Base-by-base conservation (phyloP, 2,329 filamentous ascomycete species). In the Aspergillus tamarii region DNA sequence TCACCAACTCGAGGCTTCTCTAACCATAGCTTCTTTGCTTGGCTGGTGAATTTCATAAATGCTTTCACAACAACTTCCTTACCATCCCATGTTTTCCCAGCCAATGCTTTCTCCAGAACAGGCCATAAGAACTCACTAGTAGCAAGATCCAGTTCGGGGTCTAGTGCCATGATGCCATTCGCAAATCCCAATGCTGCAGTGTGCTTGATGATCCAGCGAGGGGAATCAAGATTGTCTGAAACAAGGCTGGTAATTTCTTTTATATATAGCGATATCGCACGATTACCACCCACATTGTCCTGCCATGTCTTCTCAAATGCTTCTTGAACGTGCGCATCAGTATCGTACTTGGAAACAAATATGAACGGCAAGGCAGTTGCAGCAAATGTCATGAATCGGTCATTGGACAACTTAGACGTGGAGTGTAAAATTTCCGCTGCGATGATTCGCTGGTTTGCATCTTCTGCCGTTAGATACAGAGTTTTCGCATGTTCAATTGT, bases 121-220 rank as follows among this genome's bases (percentile, higher is more conserved):
- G 92, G 92, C 94, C 94, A 99, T 26, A 97, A 82, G 19, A 81
- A 80, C 68, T 84, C 82, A 21, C 91, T 83, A 46, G 89, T 87
- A 3, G 83, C 73, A 21, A 85, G 82, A 65, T 85, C 87, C 57
- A 86, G 84, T 23, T 86, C 87, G 14, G 76, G 69, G 6, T 83
- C 82, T 30, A 94, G 85, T 1, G 90, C 88, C 23, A 84, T 84
- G 14, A 93, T 85, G 61, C 90, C 87, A 53, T 91, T 90, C 1
- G 92, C 92, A 11, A 94, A 86, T 0, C 93, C 88, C 63, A 95
- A 87, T 9, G 94, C 93, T 10, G 91, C 91, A 0, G 92, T 92
- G 71, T 98, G 94, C 77, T 96, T 95, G 62, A 98, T 86, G 2
- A 89, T 89, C 95, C 95, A 99, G 71, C 92, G 91, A 1, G 91